Percentiles rank a stretch among this genome's conserved stretches.
These are phyloP conservation scores for Fusarium buxicola DNA, from an alignment of 2,329 filamentous ascomycete species.

Conservation along the genomic window DNA sequence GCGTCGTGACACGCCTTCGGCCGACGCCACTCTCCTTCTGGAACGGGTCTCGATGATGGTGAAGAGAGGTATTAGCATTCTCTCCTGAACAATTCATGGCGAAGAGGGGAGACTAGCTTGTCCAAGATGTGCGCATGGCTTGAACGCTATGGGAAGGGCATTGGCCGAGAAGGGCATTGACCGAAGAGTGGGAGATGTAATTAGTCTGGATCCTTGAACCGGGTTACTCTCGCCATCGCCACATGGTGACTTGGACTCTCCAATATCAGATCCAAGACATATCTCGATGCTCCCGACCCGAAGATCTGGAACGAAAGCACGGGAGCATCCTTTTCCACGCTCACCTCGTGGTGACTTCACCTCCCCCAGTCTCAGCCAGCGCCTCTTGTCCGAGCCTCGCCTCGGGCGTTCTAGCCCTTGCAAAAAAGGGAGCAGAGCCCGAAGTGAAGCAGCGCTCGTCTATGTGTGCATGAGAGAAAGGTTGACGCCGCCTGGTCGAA, in stretches of 20 bases:
- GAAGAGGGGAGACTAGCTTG: not conserved
- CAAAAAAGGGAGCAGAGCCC: too few species aligned
- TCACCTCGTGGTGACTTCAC: not conserved
- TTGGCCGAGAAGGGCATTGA: not conserved
- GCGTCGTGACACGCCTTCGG: conserved; percentile 28
- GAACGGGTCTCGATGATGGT: not conserved
- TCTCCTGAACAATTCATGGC: too few species aligned
- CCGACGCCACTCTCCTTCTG: conserved; percentile 16
- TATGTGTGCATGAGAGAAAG: too few species aligned
- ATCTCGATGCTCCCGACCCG: not conserved
- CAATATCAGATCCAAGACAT: not conserved
- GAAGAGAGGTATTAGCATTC: too few species aligned
- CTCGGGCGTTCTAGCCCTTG: not conserved
- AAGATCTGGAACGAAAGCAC: not conserved
- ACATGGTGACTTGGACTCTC: not conserved
- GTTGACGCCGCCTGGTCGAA: conserved; percentile 27
- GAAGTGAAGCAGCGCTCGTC: too few species aligned
- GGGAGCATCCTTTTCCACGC: not conserved
- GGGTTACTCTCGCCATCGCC: not conserved
- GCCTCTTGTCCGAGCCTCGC: not conserved
- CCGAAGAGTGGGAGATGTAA: too few species aligned
- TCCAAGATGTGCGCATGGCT: not conserved
- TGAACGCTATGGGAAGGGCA: not conserved
- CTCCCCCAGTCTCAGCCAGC: not conserved
- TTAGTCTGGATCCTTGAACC: not conserved